phyloP scores from a whole-genome alignment of 2,329 filamentous ascomycete species.

The Nemania bipapillata region DNA sequence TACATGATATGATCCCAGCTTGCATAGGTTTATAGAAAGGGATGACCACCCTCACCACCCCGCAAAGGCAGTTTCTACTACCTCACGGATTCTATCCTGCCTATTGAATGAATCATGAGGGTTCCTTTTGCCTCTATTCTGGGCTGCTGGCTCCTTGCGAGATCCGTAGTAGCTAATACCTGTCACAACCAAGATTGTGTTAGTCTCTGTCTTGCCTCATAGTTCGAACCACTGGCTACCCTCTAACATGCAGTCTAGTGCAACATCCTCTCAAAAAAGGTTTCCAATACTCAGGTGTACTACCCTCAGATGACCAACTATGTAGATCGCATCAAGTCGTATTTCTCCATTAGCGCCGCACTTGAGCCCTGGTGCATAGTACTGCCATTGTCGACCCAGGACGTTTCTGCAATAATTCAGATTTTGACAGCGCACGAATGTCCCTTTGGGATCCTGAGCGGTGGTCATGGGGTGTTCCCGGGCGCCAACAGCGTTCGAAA shows the following conservation, averaged over 20 bases:
- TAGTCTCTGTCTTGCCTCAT: conserved; percentile 4
- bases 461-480: conserved; percentile 56
- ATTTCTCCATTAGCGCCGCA: conserved; percentile 27
- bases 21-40: not conserved
- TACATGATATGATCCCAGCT: not conserved
- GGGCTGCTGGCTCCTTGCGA: conserved; percentile 12
- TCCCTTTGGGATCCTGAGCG: conserved; percentile 57
- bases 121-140: not conserved
- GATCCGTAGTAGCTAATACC: not conserved
- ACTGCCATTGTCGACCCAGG: conserved; percentile 18
- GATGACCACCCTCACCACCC: not conserved
- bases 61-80: not conserved
- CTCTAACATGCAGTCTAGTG: conserved; percentile 10
- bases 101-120: conserved; percentile 6
- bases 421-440: conserved; percentile 28
- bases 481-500: conserved; percentile 56
- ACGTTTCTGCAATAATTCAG: conserved; percentile 19
- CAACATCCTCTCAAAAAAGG: not conserved
- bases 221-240: not conserved
- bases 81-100: not conserved
- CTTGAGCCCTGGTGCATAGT: conserved; percentile 32
- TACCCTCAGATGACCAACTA: conserved; percentile 18
- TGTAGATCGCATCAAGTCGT: conserved; percentile 25
- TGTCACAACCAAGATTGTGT: conserved; percentile 12
- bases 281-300: conserved; percentile 11